These are phyloP conservation scores for Helotiales sp. DNA, from an alignment of 2,329 filamentous ascomycete genomes.

Conservation along the genomic window DNA sequence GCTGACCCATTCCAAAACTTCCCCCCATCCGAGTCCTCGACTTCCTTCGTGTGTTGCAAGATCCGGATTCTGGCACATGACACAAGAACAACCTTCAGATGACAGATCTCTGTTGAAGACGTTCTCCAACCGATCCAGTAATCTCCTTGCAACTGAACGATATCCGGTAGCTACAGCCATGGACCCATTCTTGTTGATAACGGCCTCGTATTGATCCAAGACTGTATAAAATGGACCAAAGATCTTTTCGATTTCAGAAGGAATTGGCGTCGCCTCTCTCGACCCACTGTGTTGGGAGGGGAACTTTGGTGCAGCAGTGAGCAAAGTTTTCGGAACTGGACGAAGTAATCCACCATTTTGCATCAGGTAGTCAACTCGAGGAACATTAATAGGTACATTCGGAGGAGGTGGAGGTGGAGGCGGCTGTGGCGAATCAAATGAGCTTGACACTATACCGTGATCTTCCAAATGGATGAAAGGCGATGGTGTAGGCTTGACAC, in stretches of 20 bases:
- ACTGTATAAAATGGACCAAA: conserved; percentile 85
- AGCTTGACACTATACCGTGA: conserved; percentile 36
- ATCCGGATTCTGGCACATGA: conserved; percentile 75
- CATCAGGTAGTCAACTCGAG: conserved; percentile 88
- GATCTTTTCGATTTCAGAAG: conserved; percentile 69
- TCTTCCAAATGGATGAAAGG: conserved; percentile 46
- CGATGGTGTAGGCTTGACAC: conserved; percentile 41
- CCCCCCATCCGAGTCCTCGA: conserved; percentile 87
- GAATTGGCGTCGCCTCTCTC: conserved; percentile 32
- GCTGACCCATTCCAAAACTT: conserved; percentile 90
- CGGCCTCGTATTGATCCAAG: conserved; percentile 82
- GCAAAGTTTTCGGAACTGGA: conserved; percentile 73
- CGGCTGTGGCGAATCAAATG: conserved; percentile 49
- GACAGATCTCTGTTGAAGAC: conserved; percentile 94
- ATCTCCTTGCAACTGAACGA: conserved; percentile 85
- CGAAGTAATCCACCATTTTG: conserved; percentile 83
- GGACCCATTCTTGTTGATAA: conserved; percentile 83
- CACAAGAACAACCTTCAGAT: conserved; percentile 80
- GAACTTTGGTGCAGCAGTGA: conserved; percentile 61
- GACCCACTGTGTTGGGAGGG: conserved; percentile 57
- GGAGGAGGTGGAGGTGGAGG: conserved; percentile 76
- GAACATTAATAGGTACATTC: conserved; percentile 64
- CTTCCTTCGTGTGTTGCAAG: conserved; percentile 49
- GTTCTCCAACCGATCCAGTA: conserved; percentile 89
- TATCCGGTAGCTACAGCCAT: conserved; percentile 95